These are phyloP conservation scores for Poteriospumella lacustris DNA, from an alignment of 108 stramenopile genomes.

Conservation along the genomic window DNA sequence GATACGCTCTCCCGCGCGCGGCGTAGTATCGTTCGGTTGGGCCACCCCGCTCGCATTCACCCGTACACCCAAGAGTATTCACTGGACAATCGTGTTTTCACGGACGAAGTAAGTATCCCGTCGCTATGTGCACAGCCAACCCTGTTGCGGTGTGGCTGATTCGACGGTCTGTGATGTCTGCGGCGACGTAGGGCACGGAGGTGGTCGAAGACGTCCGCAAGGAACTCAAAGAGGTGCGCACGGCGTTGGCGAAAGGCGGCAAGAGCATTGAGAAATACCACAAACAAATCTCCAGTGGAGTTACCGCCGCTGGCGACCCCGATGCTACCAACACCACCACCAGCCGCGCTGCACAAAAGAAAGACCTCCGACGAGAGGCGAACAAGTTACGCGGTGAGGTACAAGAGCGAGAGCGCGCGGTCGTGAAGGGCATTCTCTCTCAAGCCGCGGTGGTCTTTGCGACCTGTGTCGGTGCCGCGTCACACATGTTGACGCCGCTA, in stretches of 20 bases:
- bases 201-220: conserved; percentile 79
- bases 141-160: too few relatives aligned
- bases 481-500: conserved; percentile 17
- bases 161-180: too few relatives aligned
- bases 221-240: conserved; percentile 56
- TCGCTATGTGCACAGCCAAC: too few relatives aligned
- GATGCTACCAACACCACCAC: not conserved
- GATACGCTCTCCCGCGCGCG: not conserved
- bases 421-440: conserved; percentile 68
- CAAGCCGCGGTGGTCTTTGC: conserved; percentile 53
- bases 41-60: conserved; percentile 88
- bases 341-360: conserved; percentile 14
- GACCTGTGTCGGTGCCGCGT: conserved; percentile 49
- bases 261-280: too few relatives aligned
- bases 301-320: not conserved
- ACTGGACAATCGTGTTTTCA: conserved; percentile 83
- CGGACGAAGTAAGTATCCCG: too few relatives aligned
- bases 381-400: conserved; percentile 63
- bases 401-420: conserved; percentile 73
- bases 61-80: conserved; percentile 67
- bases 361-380: conserved; percentile 21
- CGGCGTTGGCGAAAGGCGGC: not conserved
- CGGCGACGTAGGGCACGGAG: conserved; percentile 90
- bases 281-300: not conserved
- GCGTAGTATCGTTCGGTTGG: conserved; percentile 71